These are phyloP conservation scores for Podaxis rugospora DNA, from an alignment of 768 basidiomycete species.

Conservation along the genomic window DNA sequence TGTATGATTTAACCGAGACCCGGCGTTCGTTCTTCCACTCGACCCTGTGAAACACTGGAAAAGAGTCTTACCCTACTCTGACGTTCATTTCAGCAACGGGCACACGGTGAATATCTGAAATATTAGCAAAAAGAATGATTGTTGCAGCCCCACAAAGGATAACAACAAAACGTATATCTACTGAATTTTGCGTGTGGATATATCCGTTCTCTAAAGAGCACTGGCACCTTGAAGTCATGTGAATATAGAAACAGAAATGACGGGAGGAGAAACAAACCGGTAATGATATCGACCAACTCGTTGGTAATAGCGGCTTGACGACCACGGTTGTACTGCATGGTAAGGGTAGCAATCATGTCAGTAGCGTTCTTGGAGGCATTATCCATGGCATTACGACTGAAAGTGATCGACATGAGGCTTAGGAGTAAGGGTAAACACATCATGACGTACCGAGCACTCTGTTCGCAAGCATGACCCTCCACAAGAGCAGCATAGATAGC, in stretches of 20 bases:
- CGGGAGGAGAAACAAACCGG: slow-evolving; percentile 48
- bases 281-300: slow-evolving; percentile 90
- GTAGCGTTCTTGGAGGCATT: slow-evolving; percentile 98
- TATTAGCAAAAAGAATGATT: slow-evolving; percentile 9
- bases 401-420: slow-evolving; percentile 8
- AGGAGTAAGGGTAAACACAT: not conserved
- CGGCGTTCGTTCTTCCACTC: not conserved
- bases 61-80: not conserved
- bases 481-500: slow-evolving; percentile 92
- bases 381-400: slow-evolving; percentile 97
- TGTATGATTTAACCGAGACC: not conserved
- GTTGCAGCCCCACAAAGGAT: slow-evolving; percentile 2
- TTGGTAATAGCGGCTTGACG: slow-evolving; percentile 97
- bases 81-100: not conserved
- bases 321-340: slow-evolving; percentile 98
- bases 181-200: slow-evolving; percentile 6
- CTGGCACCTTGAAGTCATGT: slow-evolving; percentile 32
- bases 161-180: slow-evolving; percentile 8
- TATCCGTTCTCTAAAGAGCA: slow-evolving; percentile 30
- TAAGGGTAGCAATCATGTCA: slow-evolving; percentile 85
- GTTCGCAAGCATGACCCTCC: slow-evolving; percentile 95
- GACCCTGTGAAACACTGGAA: not conserved
- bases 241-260: not conserved
- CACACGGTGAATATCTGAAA: slow-evolving; percentile 11
- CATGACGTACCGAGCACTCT: slow-evolving; percentile 70